Base-by-base conservation (phyloP, 1,139 yeast genomes). In the Kodamaea anthophila region DNA sequence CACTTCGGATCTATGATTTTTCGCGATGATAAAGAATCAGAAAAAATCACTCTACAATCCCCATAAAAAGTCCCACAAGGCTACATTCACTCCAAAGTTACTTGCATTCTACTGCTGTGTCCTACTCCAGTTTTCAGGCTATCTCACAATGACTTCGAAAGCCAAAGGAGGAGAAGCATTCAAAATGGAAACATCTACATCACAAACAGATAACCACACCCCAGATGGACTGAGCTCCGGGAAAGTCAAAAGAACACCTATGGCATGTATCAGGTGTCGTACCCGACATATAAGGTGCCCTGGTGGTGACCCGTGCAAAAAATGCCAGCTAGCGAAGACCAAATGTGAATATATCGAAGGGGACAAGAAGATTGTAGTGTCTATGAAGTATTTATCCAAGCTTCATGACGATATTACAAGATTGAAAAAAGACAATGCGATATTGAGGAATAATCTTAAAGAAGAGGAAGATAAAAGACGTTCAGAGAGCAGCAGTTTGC, bases 261-360 rank as follows among this genome's bases (percentile, higher is more conserved):
- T 64, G 32, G 72, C 73, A 1, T 84, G 94, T 48, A 74, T 77
- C 10, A 57, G 87, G 28, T 84, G 94, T 47, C 63, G 94, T 23
- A 70, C 75, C 29, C 65, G 91, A 34, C 94, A 84, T 51, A 77
- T 80, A 22, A 71, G 83, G 40, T 84, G 94, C 47, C 87, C 87
- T 8, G 93, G 93, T 1, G 91, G 86, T 1, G 71, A 77, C 23
- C 86, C 88, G 0, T 84, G 94, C 50, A 56, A 63, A 33, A 77
- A 78, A 44, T 84, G 94, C 49, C 58, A 55, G 12, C 53, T 68
- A 29, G 74, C 83, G 11, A 69, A 66, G 33, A 61, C 77, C 2
- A 64, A 66, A 19, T 84, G 94, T 58, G 87, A 81, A 44, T 84
- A 83, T 43, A 70, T 75, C 13, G 91, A 81, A 47, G 86, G 83